These are phyloP conservation scores for Arabidopsis lyrata DNA, from an alignment of 441 rosid species.

Conservation along the genomic window DNA sequence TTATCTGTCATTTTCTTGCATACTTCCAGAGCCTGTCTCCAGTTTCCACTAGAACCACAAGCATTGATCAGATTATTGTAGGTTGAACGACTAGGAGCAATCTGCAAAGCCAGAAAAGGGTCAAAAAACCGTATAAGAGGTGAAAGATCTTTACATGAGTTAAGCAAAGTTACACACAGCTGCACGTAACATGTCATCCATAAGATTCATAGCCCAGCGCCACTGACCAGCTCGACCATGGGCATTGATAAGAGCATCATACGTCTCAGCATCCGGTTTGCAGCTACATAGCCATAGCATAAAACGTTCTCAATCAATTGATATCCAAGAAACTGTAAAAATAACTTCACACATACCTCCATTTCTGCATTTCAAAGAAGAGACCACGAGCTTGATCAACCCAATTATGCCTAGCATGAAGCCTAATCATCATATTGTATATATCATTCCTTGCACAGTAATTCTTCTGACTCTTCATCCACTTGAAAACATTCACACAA, in stretches of 20 bases:
- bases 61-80: conserved; percentile 94
- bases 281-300: conserved; percentile 56
- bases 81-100: conserved; percentile 87
- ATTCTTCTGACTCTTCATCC: conserved; percentile 89
- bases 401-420: conserved; percentile 77
- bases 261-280: conserved; percentile 89
- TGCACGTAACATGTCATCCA: conserved; percentile 84
- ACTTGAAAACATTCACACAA: conserved; percentile 63
- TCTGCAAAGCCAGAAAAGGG: conserved; percentile 57
- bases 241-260: conserved; percentile 85
- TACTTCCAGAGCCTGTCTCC: conserved; percentile 88
- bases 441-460: conserved; percentile 84
- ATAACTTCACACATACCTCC: conserved; percentile 57
- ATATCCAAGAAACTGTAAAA: background rate
- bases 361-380: conserved; percentile 96
- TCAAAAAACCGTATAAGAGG: conserved; percentile 27
- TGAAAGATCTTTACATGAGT: conserved; percentile 35
- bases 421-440: conserved; percentile 88
- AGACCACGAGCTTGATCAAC: conserved; percentile 91
- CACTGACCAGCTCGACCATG: conserved; percentile 92
- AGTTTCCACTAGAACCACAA: conserved; percentile 95
- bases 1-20: conserved; percentile 95
- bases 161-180: conserved; percentile 79
- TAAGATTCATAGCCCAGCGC: conserved; percentile 95
- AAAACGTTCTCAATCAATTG: background rate